Conservation (phyloP, 495 filamentous ascomycete species). For the Talaromyces proteolyticus region DNA sequence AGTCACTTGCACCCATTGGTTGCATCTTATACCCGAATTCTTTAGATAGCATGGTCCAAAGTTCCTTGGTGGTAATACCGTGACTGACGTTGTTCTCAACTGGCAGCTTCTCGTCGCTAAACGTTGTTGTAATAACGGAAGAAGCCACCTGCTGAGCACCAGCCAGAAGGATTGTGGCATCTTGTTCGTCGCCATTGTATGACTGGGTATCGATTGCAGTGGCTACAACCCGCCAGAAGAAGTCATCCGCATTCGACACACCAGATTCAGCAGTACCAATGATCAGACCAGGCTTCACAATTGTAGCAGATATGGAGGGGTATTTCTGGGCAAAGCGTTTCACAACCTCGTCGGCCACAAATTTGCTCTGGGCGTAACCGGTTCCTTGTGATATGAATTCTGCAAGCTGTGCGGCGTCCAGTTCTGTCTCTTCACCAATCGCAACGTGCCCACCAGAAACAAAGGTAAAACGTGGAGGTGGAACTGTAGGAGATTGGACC, state of each 20-base stretch:
- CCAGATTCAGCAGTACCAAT: conserved; percentile 9
- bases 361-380: conserved; percentile 29
- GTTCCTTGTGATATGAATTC: conserved; percentile 2
- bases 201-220: conserved; percentile 13
- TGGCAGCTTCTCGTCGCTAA: not conserved
- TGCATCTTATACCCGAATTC: not conserved
- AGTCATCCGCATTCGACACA: conserved; percentile 24
- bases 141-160: conserved; percentile 17
- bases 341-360: conserved; percentile 23
- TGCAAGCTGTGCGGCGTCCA: not conserved
- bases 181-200: conserved; percentile 15
- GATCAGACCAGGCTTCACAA: conserved; percentile 25
- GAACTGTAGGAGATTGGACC: not conserved
- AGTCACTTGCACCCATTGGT: not conserved
- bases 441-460: conserved; percentile 15
- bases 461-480: conserved; percentile 10
- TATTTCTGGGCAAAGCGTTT: conserved; percentile 10
- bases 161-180: conserved; percentile 16
- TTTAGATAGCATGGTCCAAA: not conserved
- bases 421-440: not conserved
- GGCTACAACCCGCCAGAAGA: conserved; percentile 27
- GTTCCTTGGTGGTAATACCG: not conserved
- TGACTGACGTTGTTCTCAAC: not conserved
- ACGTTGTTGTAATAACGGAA: conserved; percentile 9
- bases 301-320: conserved; percentile 9